Evolutionary conservation across 331 rosid species (phyloP).

Genomic region (Rosa hybrid): DNA sequence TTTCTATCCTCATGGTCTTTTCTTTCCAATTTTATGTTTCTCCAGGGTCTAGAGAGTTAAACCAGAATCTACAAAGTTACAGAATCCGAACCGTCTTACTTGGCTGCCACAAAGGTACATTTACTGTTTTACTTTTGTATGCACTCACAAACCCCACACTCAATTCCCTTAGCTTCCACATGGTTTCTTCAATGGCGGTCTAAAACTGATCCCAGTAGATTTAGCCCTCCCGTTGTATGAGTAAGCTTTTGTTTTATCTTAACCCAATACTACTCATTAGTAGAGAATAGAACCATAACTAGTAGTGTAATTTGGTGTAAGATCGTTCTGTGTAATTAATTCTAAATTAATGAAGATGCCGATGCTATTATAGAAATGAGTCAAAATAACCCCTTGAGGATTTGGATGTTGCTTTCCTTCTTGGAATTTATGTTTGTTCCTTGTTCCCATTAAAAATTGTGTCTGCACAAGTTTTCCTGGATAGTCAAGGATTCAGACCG

Average conservation of each 20-base stretch:
- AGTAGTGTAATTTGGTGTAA: too few relatives aligned
- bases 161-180: not conserved
- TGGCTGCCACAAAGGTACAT: slow-evolving; percentile 10
- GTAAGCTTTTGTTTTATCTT: too few relatives aligned
- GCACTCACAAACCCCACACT: not conserved
- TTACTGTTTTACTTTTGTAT: not conserved
- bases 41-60: slow-evolving; percentile 6
- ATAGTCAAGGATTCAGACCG: not conserved
- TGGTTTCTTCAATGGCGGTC: not conserved
- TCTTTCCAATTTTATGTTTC: slow-evolving; percentile 6
- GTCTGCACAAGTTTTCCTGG: not conserved
- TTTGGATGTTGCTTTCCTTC: not conserved
- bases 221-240: too few relatives aligned
- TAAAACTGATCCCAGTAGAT: not conserved
- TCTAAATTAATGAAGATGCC: too few relatives aligned
- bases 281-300: too few relatives aligned
- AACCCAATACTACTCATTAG: too few relatives aligned
- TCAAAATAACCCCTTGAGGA: not conserved
- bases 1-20: not conserved
- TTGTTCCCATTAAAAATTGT: not conserved
- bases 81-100: not conserved
- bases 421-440: not conserved
- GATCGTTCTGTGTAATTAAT: too few relatives aligned
- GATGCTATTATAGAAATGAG: not conserved
- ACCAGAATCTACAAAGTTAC: slow-evolving; percentile 18